Conservation (phyloP, 345 rosid genomes). For the Kandelia obovata region DNA sequence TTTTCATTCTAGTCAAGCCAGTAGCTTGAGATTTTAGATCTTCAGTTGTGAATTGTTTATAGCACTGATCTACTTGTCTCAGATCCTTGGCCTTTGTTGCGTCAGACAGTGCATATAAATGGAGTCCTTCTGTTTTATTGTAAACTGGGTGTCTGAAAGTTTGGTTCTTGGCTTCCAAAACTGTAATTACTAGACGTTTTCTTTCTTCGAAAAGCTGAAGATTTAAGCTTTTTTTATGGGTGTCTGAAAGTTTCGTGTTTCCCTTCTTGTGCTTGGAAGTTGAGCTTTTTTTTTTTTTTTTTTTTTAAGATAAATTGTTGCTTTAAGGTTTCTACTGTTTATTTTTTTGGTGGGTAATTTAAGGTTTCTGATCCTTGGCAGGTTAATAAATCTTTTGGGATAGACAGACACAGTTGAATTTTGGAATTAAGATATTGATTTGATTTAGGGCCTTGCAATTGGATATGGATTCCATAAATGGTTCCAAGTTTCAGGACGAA, state of each 20-base stretch:
- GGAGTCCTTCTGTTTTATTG: not conserved
- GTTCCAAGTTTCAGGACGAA: conserved; percentile 12
- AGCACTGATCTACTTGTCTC: too few species aligned
- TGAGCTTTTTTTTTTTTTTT: not conserved
- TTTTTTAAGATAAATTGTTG: not conserved
- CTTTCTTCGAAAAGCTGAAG: not conserved
- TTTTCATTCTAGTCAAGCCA: too few species aligned
- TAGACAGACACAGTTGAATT: not conserved
- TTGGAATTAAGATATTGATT: conserved; percentile 4
- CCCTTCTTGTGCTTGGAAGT: not conserved
- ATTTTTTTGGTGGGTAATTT: too few species aligned
- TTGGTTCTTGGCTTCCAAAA: not conserved
- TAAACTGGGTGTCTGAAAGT: not conserved
- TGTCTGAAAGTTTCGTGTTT: not conserved
- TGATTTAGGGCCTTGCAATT: conserved; percentile 10
- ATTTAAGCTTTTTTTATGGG: not conserved
- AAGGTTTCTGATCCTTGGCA: too few species aligned
- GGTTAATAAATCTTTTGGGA: not conserved
- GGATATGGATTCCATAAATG: conserved; percentile 21
- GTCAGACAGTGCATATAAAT: too few species aligned
- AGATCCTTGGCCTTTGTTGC: too few species aligned
- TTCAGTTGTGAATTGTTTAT: too few species aligned
- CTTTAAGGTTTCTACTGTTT: too few species aligned
- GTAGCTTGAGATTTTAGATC: too few species aligned
- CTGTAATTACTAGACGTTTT: too few species aligned